Evolutionary conservation across 148 eudicot species (phyloP).

Genomic region (Spergularia marina): DNA sequence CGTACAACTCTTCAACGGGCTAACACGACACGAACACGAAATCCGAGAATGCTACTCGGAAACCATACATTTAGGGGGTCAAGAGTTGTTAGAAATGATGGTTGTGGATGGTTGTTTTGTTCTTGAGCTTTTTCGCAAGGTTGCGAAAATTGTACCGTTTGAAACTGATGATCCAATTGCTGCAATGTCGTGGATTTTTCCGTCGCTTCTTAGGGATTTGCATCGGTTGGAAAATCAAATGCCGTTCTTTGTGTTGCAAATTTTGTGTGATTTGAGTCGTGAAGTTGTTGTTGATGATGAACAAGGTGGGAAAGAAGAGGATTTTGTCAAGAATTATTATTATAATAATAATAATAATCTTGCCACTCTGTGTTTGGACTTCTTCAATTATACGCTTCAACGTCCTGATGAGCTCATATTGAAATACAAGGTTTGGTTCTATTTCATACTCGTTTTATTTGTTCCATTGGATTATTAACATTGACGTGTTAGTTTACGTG

Average conservation of each 20-base stretch:
- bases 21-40: slow-evolving; percentile 39
- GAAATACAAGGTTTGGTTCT: slow-evolving; percentile 28
- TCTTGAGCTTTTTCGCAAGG: slow-evolving; percentile 62
- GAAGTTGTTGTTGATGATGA: neutral
- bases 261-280: slow-evolving; percentile 46
- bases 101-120: slow-evolving; percentile 88
- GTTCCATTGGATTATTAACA: no score
- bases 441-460: neutral
- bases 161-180: slow-evolving; percentile 63
- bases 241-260: slow-evolving; percentile 59
- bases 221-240: slow-evolving; percentile 72
- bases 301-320: slow-evolving; percentile 13
- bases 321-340: neutral
- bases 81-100: slow-evolving; percentile 58
- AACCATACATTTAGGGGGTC: slow-evolving; percentile 10
- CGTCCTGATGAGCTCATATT: slow-evolving; percentile 35
- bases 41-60: slow-evolving; percentile 68
- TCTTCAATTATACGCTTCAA: slow-evolving; percentile 48
- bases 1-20: slow-evolving; percentile 33
- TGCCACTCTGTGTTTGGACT: slow-evolving; percentile 37
- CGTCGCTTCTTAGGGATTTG: slow-evolving; percentile 62
- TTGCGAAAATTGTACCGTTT: slow-evolving; percentile 34
- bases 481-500: no score
- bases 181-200: slow-evolving; percentile 61
- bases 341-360: slow-evolving; percentile 21